Percentiles rank a stretch among this genome's conserved stretches.
These are phyloP conservation scores for Dictyostelium firmibasis DNA, from an alignment of 78 protist genomes.

Conservation along the genomic window DNA sequence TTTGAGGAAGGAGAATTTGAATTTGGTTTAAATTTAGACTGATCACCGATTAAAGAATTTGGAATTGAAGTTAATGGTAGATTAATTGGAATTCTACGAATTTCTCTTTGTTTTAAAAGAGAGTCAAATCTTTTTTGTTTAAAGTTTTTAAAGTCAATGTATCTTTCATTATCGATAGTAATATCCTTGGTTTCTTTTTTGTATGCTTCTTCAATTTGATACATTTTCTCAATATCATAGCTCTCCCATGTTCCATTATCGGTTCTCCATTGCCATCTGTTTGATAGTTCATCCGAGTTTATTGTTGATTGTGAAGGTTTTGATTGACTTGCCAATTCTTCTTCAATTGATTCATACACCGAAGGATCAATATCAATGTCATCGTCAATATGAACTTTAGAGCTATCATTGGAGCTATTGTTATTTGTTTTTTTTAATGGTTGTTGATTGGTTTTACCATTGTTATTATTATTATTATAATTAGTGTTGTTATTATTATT, in stretches of 20 bases:
- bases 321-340: background rate
- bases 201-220: conserved; percentile 2
- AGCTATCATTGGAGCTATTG: background rate
- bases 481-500: background rate
- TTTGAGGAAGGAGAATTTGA: background rate
- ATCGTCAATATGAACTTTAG: background rate
- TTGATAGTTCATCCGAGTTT: background rate
- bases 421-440: too few relatives aligned
- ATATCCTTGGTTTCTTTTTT: background rate
- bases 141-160: background rate
- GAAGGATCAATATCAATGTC: background rate
- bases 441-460: background rate
- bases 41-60: background rate
- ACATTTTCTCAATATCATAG: conserved; percentile 21
- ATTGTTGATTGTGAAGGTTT: background rate
- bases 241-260: background rate
- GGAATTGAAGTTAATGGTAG: background rate
- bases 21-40: background rate
- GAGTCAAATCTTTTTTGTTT: conserved; percentile 37
- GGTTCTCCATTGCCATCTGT: conserved; percentile 28
- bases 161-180: background rate
- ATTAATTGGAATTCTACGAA: conserved; percentile 17
- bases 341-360: background rate
- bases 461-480: background rate
- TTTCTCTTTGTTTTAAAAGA: background rate